Base-by-base conservation (phyloP, 2,329 filamentous ascomycete genomes). In the Cladosporium sp. region DNA sequence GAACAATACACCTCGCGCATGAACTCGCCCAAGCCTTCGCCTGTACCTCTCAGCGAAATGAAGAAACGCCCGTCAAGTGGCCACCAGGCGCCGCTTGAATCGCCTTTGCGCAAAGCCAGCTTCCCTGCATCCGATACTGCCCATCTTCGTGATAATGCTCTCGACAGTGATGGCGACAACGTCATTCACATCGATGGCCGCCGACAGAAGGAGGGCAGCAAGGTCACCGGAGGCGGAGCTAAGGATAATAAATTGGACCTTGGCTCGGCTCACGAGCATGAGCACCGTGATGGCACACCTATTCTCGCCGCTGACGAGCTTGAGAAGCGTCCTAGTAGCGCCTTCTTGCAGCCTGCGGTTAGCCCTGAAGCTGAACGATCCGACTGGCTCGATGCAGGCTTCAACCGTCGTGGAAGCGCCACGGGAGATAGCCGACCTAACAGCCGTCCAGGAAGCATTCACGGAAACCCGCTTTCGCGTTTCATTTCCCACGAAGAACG, bases 271-370 rank as follows among this genome's bases (percentile, higher is more conserved):
- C 19, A 20, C 34, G 25, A n/a, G 25, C 28, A 50, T 30, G 84
- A 88, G 34, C 78, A 82, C 56, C 82, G 82, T 17, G 87, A 89
- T 69, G 82, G 83, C 38, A 86, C 87, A 28, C 92, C 93, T 0
- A 96, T 99, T 63, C 78, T 99, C 52, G 94, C 94, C 7, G 82
- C 89, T 1, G 94, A 97, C 69, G 92, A 97, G 74, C 82, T 96
- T 30, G 82, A 85, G 60, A 93, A 92, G 73, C 84, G 89, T 57
- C 84, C 86, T 0, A 82, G 83, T 36, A 81, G 82, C 14, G 88
- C 87, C 58, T 85, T 84, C 65, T 80, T 90, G 69, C 86, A 89
- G 55, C 90, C 94, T 20, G 94, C 92, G 14, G 84, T 97, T 30
- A 88, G 88, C n/a, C 90, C 90, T 12, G 80, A 84, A 39, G 79